Base-by-base conservation (phyloP, 805 yeast genomes). In the Candida takata region DNA sequence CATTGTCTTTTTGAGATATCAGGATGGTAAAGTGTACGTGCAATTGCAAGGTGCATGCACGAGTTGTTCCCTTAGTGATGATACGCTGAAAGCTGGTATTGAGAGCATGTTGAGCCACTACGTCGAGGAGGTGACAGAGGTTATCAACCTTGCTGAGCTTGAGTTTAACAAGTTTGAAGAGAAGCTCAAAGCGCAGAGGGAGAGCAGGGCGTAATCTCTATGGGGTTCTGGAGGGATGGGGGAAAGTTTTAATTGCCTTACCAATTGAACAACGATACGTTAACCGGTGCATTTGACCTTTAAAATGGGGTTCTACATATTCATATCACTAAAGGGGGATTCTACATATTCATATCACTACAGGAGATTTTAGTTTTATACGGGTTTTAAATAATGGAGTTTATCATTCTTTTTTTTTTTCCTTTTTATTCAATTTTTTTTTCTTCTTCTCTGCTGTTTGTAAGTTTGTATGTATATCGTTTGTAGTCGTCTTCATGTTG, bases 21-120 rank as follows among this genome's bases (percentile, higher is more conserved):
- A 80, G 40, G 70, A 82, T 1, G 98, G 98, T 2, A 77, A 82
- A 11, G 97, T 94, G 6, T 84, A 76, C 57, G 73, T 92, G 49
- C 86, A 84, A 56, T 66, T 92, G 31, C 88, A 85, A 50, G 99
- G 99, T 33, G 97, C 98, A 7, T 92, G 99, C 62, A 80, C 95
- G 36, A 74, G 94, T 2, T 92, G 99, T 51, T 86, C 95, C 4
- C 70, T 87, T 7, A 82, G 95, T 52, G 85, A 85, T 44, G 92
- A 87, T 45, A 92, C 99, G 1, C 68, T 92, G 54, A 90, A 88
- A 61, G 77, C 87, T 51, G 99, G 99, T 23, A 92, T 92, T 41
- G 97, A 92, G 60, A 76, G 88, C n/a, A 92, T 92, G 99, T 69
- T 92, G 55, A 86, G 77, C 66, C 96, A 90, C 61, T 92, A 92